Evolutionary conservation across 768 basidiomycete species (phyloP).

Genomic region (Guyanaporus albipodus): DNA sequence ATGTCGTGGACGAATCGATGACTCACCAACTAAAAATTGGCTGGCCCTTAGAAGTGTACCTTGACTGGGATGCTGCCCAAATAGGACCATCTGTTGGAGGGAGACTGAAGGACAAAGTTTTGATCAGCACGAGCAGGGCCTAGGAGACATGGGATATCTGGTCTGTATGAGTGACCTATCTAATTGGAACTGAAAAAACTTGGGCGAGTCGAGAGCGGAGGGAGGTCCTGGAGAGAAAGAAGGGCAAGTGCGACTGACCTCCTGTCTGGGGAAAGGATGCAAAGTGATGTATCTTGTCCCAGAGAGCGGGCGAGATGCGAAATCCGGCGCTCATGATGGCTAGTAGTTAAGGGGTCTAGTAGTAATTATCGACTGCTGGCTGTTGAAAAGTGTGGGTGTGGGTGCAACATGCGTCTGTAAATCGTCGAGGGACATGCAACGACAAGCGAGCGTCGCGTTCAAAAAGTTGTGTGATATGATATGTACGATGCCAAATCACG

Average conservation of each 20-base stretch:
- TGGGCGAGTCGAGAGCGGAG: not conserved
- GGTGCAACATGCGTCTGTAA: conserved; percentile 7
- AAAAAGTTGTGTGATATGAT: too few species aligned
- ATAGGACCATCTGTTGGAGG: conserved; percentile 95
- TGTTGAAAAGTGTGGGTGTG: too few species aligned
- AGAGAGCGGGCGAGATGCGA: conserved; percentile 71
- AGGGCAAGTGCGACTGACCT: conserved; percentile 61
- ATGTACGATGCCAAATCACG: too few species aligned
- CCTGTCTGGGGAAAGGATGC: conserved; percentile 92
- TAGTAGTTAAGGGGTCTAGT: too few species aligned
- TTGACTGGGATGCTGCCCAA: conserved; percentile 93
- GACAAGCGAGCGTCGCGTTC: too few species aligned
- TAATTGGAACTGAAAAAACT: not conserved
- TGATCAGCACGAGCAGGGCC: conserved; percentile 7
- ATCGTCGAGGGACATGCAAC: not conserved
- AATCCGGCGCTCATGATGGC: conserved; percentile 43
- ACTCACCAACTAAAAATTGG: conserved; percentile 77
- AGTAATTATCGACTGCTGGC: too few species aligned
- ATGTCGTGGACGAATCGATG: conserved; percentile 28
- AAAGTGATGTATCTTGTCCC: conserved; percentile 90
- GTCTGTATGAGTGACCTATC: too few species aligned
- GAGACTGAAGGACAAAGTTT: conserved; percentile 57
- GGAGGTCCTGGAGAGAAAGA: too few species aligned
- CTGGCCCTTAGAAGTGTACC: conserved; percentile 91
- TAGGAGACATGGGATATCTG: too few species aligned